phyloP scores from a whole-genome alignment of 805 yeast genomes.

The Metschnikowia anglica region DNA sequence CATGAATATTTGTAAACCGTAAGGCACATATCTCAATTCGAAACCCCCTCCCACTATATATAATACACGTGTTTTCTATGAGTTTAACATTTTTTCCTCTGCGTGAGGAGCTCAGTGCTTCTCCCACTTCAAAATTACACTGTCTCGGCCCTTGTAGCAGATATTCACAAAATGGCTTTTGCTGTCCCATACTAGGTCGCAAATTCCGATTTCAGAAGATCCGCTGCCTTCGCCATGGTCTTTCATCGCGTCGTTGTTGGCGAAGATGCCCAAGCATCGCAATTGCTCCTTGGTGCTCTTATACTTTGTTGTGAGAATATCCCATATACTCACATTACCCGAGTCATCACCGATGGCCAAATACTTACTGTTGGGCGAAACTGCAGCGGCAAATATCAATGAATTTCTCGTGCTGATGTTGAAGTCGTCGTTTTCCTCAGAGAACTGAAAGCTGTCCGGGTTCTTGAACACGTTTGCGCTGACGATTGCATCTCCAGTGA shows the following conservation, averaged over 20 bases:
- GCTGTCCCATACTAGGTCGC: constrained; percentile 41
- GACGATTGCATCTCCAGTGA: constrained; percentile 39
- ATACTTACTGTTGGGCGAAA: constrained; percentile 50
- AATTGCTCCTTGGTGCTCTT: constrained; percentile 18
- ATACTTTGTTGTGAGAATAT: constrained; percentile 26
- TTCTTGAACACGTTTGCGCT: constrained; percentile 32
- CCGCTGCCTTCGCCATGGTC: constrained; percentile 5
- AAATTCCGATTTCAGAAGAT: constrained; percentile 28
- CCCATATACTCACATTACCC: constrained; percentile 59
- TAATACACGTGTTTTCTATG: not conserved
- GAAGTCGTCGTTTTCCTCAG: constrained; percentile 13
- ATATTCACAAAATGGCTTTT: constrained; percentile 28
- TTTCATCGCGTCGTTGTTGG: constrained; percentile 3
- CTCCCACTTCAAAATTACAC: constrained; percentile 19
- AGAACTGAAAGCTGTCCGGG: constrained; percentile 24
- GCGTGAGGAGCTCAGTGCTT: not conserved
- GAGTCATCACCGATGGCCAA: constrained; percentile 67
- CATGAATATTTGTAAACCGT: not conserved
- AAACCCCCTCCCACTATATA: not conserved
- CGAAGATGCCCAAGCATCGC: constrained; percentile 28
- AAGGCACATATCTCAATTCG: not conserved
- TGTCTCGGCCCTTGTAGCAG: constrained; percentile 34
- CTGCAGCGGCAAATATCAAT: constrained; percentile 53
- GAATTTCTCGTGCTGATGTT: constrained; percentile 40
- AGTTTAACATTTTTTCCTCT: not conserved